Evolutionary conservation across 805 yeast genomes (phyloP).

Genomic region (Scheffersomyces ergatensis): DNA sequence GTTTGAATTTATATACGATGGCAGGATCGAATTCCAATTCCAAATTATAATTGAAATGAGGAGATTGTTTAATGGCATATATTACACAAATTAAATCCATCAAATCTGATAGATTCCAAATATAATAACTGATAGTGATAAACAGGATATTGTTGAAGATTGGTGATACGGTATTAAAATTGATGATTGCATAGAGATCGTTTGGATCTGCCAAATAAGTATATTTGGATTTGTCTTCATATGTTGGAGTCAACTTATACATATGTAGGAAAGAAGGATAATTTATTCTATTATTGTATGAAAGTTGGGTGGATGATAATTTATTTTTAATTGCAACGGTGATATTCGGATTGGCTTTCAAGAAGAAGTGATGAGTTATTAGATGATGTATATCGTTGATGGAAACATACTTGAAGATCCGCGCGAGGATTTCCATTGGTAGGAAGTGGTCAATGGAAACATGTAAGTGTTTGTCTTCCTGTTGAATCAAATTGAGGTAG

Average conservation of each 20-base stretch:
- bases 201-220: not conserved
- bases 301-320: not conserved
- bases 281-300: slow-evolving; percentile 11
- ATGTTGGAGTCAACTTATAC: slow-evolving; percentile 14
- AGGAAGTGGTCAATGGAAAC: not conserved
- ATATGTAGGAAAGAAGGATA: slow-evolving; percentile 12
- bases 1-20: slow-evolving; percentile 8
- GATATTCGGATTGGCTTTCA: not conserved
- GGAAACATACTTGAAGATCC: not conserved
- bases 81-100: slow-evolving; percentile 10
- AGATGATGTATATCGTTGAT: not conserved
- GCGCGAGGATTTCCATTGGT: slow-evolving; percentile 1
- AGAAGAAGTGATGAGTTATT: not conserved
- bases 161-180: not conserved
- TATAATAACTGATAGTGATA: slow-evolving; percentile 14
- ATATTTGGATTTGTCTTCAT: slow-evolving; percentile 8
- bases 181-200: not conserved
- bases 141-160: not conserved
- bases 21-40: slow-evolving; percentile 21
- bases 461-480: too few relatives aligned
- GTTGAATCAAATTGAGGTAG: too few relatives aligned
- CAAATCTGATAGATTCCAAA: slow-evolving; percentile 13
- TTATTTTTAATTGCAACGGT: not conserved
- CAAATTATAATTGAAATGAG: slow-evolving; percentile 8
- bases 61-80: not conserved